A percentile compares a stretch with the other conserved stretches of the same genome.
Evolutionary conservation across 139 green algal species (phyloP).

Genomic region (Nannochloris sp.): DNA sequence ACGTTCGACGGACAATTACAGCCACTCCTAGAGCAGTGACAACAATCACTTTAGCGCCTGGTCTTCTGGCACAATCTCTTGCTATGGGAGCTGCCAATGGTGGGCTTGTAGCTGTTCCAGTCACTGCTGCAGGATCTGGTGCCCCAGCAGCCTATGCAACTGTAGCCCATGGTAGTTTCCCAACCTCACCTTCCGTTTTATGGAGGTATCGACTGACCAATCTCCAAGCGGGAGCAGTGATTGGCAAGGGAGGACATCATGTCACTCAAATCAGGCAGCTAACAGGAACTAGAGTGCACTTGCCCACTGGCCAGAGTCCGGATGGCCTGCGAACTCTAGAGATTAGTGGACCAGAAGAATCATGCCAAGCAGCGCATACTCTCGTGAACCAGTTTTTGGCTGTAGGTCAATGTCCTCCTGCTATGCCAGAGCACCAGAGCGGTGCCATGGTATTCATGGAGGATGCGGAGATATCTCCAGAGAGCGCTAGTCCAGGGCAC

Average conservation of each 20-base stretch:
- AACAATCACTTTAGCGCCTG: not conserved
- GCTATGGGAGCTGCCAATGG: not conserved
- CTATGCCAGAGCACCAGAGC: conserved; percentile 5
- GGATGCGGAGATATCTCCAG: not conserved
- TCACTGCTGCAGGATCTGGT: not conserved
- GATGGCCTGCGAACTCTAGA: conserved; percentile 17
- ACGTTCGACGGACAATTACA: conserved; percentile 11
- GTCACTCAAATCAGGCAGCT: conserved; percentile 23
- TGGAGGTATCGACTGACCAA: conserved; percentile 19
- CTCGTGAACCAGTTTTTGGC: conserved; percentile 28
- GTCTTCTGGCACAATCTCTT: conserved; percentile 2
- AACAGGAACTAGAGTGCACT: conserved; percentile 22
- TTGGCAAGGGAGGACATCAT: conserved; percentile 29
- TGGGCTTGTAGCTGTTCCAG: not conserved
- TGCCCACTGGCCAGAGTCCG: conserved; percentile 6
- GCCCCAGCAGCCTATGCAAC: not conserved
- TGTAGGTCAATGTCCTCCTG: conserved; percentile 5
- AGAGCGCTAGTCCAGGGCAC: not conserved
- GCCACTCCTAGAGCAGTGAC: not conserved
- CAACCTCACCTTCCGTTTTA: not conserved
- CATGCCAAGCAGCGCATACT: conserved; percentile 21
- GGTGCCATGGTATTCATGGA: not conserved
- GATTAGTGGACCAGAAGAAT: conserved; percentile 13
- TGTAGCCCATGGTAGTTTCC: not conserved
- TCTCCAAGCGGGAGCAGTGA: conserved; percentile 25